Base-by-base conservation (phyloP, 1,139 yeast genomes). In the Saccharomyces uvarum region DNA sequence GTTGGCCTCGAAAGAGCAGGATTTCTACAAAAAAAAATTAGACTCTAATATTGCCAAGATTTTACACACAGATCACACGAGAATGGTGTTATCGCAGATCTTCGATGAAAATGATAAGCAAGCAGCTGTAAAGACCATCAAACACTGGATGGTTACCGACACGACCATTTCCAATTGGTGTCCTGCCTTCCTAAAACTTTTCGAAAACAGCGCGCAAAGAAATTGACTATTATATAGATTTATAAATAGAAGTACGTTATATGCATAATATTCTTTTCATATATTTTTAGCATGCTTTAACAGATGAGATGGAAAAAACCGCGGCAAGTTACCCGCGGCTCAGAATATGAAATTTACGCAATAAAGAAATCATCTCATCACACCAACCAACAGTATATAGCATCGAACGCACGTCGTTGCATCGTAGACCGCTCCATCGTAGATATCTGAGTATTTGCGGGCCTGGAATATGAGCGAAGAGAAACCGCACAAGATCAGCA, bases 81-180 rank as follows among this genome's bases (percentile, higher is more conserved):
- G 58, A 48, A 28, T 44, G 2, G 55, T 65, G 2, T 29, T 69
- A 47, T 56, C 65, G 1, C 58, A 61, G 29, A 57, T 66, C 24
- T 63, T 67, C 29, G 49, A 51, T 2, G 56, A 57, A 26, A 63
- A 31, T 57, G 56, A 47, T 41, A 48, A 2, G 53, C 54, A 28
- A 64, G 21, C 16, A 19, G 42, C 65, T n/a, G 51, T 59, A 14
- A 57, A 55, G 11, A 38, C 61, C 4, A 48, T 68, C 47, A 63
- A 59, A 24, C 59, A 63, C n/a, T 70, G 72, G 71, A 65, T 70
- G 58, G 54, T 63, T 8, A 56, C 67, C 5, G 72, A 70, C 53
- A 61, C 64, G 3, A 52, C 67, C 0, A 63, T 67, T 11, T 56
- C 64, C n/a, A 61, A 60, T 41, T 70, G 73, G 73, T 63, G 70